Conservation (phyloP, 345 rosid genomes). For the Turnera subulata region DNA sequence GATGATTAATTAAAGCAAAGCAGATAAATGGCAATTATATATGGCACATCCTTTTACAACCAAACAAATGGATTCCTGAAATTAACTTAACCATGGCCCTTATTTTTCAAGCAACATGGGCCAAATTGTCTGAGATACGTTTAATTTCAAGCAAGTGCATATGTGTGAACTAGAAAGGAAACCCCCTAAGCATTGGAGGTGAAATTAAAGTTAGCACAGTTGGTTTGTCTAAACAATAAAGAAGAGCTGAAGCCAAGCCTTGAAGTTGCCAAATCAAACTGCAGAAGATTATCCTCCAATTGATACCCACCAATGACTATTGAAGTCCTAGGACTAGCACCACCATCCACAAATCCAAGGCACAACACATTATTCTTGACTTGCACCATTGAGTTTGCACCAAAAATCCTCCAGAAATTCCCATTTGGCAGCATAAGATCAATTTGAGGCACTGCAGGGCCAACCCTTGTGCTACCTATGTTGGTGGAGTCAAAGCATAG, state of each 20-base stretch:
- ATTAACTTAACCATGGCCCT: too few relatives aligned
- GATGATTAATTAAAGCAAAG: too few relatives aligned
- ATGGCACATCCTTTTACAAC: too few relatives aligned
- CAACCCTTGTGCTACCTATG: constrained; percentile 8
- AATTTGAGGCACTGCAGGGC: constrained; percentile 9
- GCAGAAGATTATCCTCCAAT: constrained; percentile 26
- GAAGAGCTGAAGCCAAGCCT: constrained; percentile 27
- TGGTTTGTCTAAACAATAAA: constrained; percentile 6
- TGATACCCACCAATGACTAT: constrained; percentile 24
- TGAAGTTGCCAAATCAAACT: constrained; percentile 26
- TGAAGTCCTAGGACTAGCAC: constrained; percentile 16
- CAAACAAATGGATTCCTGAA: too few relatives aligned
- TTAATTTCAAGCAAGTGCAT: too few relatives aligned
- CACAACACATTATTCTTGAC: neutral
- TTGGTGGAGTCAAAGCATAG: constrained; percentile 2
- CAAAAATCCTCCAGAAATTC: constrained; percentile 4
- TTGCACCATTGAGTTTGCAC: constrained; percentile 14
- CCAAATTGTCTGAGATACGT: too few relatives aligned
- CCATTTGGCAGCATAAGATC: constrained; percentile 11
- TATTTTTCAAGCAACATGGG: too few relatives aligned
- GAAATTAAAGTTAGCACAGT: constrained; percentile 17
- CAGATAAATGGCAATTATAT: too few relatives aligned
- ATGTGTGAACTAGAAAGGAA: too few relatives aligned
- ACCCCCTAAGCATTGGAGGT: constrained; percentile 8
- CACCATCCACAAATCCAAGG: constrained; percentile 20